Evolutionary conservation across 164 flowering plant species (phyloP).

Genomic region (Vitis rotundifolia): DNA sequence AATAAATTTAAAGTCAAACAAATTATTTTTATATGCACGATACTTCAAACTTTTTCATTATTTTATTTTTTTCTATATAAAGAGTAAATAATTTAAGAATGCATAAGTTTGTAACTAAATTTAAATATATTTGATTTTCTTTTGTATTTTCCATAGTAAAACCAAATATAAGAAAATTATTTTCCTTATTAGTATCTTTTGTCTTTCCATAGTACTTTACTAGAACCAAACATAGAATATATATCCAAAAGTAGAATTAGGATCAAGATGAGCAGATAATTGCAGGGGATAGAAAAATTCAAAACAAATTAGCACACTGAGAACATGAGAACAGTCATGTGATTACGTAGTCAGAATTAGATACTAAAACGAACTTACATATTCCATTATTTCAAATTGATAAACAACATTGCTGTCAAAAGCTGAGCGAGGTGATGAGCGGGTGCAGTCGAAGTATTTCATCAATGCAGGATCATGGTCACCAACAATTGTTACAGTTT

Average conservation of each 20-base stretch:
- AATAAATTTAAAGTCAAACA: too few species aligned
- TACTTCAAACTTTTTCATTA: too few species aligned
- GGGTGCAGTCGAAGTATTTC: constrained; percentile 95
- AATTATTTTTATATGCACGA: too few species aligned
- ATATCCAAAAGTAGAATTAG: not conserved
- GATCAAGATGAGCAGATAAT: not conserved
- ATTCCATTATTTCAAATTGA: constrained; percentile 98
- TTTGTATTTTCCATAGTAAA: too few species aligned
- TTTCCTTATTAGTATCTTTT: not conserved
- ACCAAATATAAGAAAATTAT: not conserved
- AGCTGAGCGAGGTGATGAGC: constrained; percentile 90
- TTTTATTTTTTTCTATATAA: too few species aligned
- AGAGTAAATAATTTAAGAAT: too few species aligned
- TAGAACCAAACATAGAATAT: too few species aligned
- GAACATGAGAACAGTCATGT: not conserved
- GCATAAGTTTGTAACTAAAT: too few species aligned
- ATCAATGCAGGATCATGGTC: constrained; percentile 84
- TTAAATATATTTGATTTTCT: too few species aligned
- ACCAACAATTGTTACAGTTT: constrained; percentile 92
- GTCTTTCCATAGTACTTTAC: too few species aligned
- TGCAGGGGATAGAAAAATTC: not conserved
- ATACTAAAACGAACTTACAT: constrained; percentile 43
- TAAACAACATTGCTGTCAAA: constrained; percentile 91
- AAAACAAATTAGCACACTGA: not conserved
- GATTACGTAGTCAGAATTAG: not conserved